phyloP scores from a whole-genome alignment of 2,329 filamentous ascomycete species.

The Grosmannia huntii region DNA sequence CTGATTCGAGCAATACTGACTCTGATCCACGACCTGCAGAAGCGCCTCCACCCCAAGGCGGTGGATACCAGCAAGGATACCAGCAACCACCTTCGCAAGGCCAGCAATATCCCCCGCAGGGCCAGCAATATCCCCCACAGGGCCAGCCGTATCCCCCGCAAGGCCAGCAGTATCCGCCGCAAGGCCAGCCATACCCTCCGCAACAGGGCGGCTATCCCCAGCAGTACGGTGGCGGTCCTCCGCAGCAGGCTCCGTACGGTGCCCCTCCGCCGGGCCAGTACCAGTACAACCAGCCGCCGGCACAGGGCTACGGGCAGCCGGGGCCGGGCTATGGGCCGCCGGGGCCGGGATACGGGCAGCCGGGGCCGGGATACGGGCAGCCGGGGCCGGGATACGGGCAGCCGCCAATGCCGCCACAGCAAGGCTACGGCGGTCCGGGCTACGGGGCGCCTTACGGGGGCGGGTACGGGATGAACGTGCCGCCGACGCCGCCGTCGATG shows the following conservation, averaged over 20 bases:
- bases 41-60: conserved; percentile 7
- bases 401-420: conserved; percentile 2
- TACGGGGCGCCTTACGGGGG: conserved; percentile 22
- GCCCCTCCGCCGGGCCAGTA: conserved; percentile 18
- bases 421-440: conserved; percentile 10
- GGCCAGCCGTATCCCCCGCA: conserved; percentile 14
- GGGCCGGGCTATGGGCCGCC: neutral
- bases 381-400: conserved; percentile 13
- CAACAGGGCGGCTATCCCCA: conserved; percentile 7
- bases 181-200: conserved; percentile 17
- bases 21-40: conserved; percentile 1
- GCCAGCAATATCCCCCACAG: conserved; percentile 14
- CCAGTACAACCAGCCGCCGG: neutral
- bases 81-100: conserved; percentile 15
- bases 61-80: conserved; percentile 11
- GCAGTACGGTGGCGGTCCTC: conserved; percentile 20
- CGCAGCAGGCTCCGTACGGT: conserved; percentile 16
- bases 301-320: neutral
- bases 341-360: conserved; percentile 14
- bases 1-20: neutral
- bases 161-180: conserved; percentile 25
- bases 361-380: conserved; percentile 17
- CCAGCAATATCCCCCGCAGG: conserved; percentile 11
- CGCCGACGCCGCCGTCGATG: conserved; percentile 52
- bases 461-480: conserved; percentile 15